Evolutionary conservation across 768 basidiomycete species (phyloP), one percentile per base, ranked within the genome.

Genomic region (Fomitopsis pulvina): DNA sequence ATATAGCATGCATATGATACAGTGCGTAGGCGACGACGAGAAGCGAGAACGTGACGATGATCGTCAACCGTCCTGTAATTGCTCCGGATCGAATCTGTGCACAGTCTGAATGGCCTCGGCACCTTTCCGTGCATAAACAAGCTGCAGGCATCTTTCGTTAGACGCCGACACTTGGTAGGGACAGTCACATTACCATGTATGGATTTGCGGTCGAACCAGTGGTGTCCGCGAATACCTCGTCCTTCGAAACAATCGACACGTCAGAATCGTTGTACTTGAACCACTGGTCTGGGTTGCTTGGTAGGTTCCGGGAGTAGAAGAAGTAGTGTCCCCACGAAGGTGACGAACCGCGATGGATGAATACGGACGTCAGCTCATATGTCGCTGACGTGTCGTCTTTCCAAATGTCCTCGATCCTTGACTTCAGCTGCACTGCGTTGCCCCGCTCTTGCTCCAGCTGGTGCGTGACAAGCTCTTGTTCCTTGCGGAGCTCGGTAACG

Each of bases 211-310:
- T 91, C 16, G 80, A 85, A 20, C 87, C 89, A n/a, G 89, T 91
- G 29, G 92, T 88, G 69, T 96, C 90, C 25, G 82, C 83, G 46
- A 96, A 72, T 2, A 97, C 87, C 60, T 96, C 93, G 7, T 81
- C 80, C 60, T 88, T 87, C 8, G 76, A 67, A 0, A 92, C 88
- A 24, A 80, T 74, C 3, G 80, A 75, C 8, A 98, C 91, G 51
- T 80, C 82, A 30, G 90, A 90, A 63, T 97, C 94, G 63, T 97
- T 97, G 70, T 95, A 92, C 69, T 95, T 95, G 77, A 93, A 92
- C 91, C 93, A 97, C 39, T 77, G 75, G 50, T 96, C 86, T 10
- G 84, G 83, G 21, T 80, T 68, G 42, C 80, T 78, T 1, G 92
- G 94, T 12, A 96, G 72, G 64, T 92, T 77, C 34, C 92, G 78